Evolutionary conservation across 257 asterid genomes (phyloP).

Genomic region (Solanum tacnaense): DNA sequence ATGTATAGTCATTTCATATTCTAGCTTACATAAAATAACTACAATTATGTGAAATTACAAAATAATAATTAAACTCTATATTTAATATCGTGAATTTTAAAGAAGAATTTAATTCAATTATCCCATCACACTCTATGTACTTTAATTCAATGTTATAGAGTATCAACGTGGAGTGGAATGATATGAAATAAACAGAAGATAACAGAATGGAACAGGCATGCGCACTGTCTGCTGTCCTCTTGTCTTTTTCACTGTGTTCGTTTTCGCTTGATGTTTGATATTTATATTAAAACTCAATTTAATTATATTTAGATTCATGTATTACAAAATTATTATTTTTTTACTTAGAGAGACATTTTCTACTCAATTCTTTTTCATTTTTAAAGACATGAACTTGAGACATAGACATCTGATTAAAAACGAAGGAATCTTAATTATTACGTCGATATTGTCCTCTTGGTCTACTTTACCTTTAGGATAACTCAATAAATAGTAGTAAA

Average conservation of each 20-base stretch:
- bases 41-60: background rate
- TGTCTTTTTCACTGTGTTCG: background rate
- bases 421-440: background rate
- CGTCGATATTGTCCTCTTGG: background rate
- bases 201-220: background rate
- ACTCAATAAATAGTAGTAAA: background rate
- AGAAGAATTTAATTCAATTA: background rate
- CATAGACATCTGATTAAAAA: rapidly evolving
- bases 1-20: background rate
- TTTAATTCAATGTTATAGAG: background rate
- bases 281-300: rapidly evolving
- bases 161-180: background rate
- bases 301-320: background rate
- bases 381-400: rapidly evolving
- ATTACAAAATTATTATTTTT: rapidly evolving
- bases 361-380: background rate
- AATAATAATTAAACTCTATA: background rate
- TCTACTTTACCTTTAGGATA: background rate
- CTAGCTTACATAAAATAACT: background rate
- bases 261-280: rapidly evolving
- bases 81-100: background rate
- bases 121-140: background rate
- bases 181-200: background rate
- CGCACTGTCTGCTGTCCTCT: background rate
- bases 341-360: rapidly evolving